These are phyloP conservation scores for Aspergillus ellipticus DNA, from an alignment of 495 filamentous ascomycete genomes.

Conservation along the genomic window DNA sequence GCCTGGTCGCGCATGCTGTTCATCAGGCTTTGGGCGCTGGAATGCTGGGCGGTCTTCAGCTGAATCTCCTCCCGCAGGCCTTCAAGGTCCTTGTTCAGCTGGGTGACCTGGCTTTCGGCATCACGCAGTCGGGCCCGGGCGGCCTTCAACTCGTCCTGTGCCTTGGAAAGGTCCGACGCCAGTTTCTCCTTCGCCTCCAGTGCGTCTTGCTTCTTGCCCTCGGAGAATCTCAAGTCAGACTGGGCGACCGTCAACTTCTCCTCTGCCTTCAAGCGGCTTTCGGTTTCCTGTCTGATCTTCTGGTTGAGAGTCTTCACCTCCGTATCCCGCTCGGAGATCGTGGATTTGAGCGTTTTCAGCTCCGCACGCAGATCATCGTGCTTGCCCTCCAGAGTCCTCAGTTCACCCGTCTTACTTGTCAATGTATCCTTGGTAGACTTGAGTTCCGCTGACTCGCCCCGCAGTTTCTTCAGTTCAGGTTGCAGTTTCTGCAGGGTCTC, in stretches of 20 bases:
- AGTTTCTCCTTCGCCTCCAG: constrained; percentile 66
- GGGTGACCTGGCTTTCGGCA: constrained; percentile 65
- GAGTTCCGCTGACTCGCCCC: constrained; percentile 69
- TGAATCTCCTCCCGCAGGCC: constrained; percentile 77
- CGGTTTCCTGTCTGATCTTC: constrained; percentile 70
- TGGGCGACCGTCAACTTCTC: constrained; percentile 66
- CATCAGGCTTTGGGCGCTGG: constrained; percentile 78
- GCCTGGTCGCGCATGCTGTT: constrained; percentile 90
- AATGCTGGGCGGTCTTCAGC: constrained; percentile 80
- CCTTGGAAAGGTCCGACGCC: constrained; percentile 60
- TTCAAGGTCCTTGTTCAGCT: constrained; percentile 59
- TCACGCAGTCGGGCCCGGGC: constrained; percentile 62
- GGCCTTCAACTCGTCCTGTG: constrained; percentile 64
- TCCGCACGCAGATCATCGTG: constrained; percentile 79
- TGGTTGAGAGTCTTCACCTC: constrained; percentile 75
- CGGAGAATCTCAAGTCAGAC: constrained; percentile 69
- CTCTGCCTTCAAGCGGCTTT: constrained; percentile 67
- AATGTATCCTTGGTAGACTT: constrained; percentile 71
- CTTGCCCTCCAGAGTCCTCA: constrained; percentile 70
- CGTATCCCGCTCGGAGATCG: constrained; percentile 64
- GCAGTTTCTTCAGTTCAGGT: constrained; percentile 73
- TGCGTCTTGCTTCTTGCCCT: constrained; percentile 74
- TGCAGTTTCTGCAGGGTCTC: constrained; percentile 79
- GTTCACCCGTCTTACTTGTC: constrained; percentile 58
- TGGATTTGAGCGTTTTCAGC: constrained; percentile 61